Percentiles rank a stretch among this genome's conserved stretches.
phyloP scores from a whole-genome alignment of 1,284 basidiomycete genomes.

The Sporisorium sorghi region DNA sequence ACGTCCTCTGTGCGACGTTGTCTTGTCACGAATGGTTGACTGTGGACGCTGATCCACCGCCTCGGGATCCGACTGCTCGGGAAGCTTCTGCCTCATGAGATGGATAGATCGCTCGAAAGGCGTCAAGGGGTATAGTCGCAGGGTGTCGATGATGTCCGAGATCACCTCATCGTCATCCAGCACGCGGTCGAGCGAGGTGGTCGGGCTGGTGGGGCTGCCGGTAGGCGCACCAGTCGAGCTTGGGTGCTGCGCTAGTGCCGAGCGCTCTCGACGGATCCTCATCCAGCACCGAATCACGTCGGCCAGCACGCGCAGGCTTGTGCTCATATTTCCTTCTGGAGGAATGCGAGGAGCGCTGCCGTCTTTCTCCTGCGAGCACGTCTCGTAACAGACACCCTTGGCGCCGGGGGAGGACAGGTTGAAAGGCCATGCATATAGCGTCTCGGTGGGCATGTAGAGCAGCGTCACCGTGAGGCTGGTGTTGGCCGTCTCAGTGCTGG shows the following conservation, averaged over 20 bases:
- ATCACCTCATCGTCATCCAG: conserved; percentile 42
- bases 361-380: conserved; percentile 5
- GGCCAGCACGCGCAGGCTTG: conserved; percentile 33
- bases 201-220: neutral
- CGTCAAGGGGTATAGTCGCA: conserved; percentile 21
- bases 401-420: conserved; percentile 29
- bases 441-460: conserved; percentile 32
- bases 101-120: conserved; percentile 37
- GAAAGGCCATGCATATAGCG: conserved; percentile 44
- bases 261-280: conserved; percentile 24
- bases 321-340: conserved; percentile 40
- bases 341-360: conserved; percentile 17
- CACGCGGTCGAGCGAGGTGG: conserved; percentile 23
- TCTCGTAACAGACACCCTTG: conserved; percentile 44
- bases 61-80: conserved; percentile 3
- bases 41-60: neutral
- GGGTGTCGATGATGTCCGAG: conserved; percentile 25
- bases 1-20: neutral
- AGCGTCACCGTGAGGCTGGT: conserved; percentile 30
- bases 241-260: conserved; percentile 5
- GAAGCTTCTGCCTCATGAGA: conserved; percentile 27
- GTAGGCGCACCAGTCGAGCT: conserved; percentile 2
- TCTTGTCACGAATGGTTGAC: neutral
- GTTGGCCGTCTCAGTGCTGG: neutral
- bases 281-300: conserved; percentile 46